Conservation (phyloP, 306 rosid genomes). For the Fagus sylvatica region DNA sequence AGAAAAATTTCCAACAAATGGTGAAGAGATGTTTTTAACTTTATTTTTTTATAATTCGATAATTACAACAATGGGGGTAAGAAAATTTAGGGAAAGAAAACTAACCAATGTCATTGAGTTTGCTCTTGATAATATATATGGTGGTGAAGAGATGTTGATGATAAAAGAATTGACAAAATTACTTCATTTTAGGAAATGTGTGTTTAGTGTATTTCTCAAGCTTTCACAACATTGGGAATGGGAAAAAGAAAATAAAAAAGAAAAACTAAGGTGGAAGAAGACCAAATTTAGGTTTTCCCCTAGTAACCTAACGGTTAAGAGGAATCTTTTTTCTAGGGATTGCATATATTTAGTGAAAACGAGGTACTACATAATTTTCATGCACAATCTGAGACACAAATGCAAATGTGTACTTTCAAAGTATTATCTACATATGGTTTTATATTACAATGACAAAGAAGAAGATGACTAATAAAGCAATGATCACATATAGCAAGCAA, state of each 20-base stretch:
- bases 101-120: no score
- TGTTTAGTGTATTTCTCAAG: background rate
- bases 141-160: background rate
- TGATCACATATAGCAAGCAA: background rate
- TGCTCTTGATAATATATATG: no score
- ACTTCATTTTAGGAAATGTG: constrained; percentile 2
- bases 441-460: background rate
- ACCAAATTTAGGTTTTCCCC: background rate
- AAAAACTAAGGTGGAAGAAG: background rate
- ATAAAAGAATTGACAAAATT: background rate
- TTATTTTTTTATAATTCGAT: no score
- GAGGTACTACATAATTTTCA: background rate
- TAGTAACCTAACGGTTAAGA: background rate
- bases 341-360: background rate
- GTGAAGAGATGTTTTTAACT: no score
- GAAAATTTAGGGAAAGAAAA: no score
- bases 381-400: background rate
- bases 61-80: no score
- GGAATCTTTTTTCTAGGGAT: constrained; percentile 7
- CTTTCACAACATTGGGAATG: background rate
- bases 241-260: background rate
- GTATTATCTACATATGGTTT: background rate
- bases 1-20: background rate
- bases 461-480: background rate
- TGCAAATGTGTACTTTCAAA: background rate